phyloP scores from a whole-genome alignment of 1,284 basidiomycete species.

The Exobasidium cylindrosporum region DNA sequence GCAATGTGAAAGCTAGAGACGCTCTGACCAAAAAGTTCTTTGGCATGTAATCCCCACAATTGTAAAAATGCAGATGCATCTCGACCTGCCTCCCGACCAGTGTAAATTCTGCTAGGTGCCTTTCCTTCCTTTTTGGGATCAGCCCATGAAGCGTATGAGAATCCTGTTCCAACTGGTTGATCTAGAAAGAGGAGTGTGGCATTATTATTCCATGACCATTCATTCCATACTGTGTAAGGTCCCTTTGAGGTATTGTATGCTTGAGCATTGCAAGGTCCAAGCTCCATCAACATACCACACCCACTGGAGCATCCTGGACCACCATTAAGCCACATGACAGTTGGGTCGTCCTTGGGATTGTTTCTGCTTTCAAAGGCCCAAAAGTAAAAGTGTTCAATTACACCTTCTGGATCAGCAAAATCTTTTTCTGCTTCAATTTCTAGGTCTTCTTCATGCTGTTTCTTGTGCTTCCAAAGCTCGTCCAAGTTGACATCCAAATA shows the following conservation, averaged over 20 bases:
- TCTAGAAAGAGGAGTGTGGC: conserved; percentile 51
- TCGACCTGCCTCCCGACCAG: conserved; percentile 36
- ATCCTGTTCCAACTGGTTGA: conserved; percentile 52
- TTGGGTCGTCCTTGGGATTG: conserved; percentile 42
- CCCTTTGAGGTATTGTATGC: conserved; percentile 23
- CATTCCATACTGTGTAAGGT: conserved; percentile 41
- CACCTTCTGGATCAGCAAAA: conserved; percentile 16
- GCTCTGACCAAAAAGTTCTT: conserved; percentile 25
- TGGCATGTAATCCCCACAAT: conserved; percentile 42
- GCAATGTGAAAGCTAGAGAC: conserved; percentile 23
- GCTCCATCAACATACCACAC: conserved; percentile 51
- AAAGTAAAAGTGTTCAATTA: conserved; percentile 54
- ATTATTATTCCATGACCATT: conserved; percentile 47
- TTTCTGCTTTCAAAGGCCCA: conserved; percentile 52
- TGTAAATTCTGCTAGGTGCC: conserved; percentile 42
- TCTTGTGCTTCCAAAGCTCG: conserved; percentile 28
- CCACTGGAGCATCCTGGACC: conserved; percentile 45
- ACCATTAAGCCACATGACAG: conserved; percentile 52
- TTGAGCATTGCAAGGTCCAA: conserved; percentile 49
- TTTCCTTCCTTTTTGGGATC: conserved; percentile 29
- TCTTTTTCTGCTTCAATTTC: conserved; percentile 1
- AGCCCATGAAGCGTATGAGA: conserved; percentile 51
- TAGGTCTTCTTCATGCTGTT: conserved; percentile 15
- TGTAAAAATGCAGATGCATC: conserved; percentile 52
- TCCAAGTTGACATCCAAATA: conserved; percentile 54